Evolutionary conservation across 495 filamentous ascomycete genomes (phyloP), one percentile per base, ranked within the genome.

Genomic region (Amorphotheca resinae): DNA sequence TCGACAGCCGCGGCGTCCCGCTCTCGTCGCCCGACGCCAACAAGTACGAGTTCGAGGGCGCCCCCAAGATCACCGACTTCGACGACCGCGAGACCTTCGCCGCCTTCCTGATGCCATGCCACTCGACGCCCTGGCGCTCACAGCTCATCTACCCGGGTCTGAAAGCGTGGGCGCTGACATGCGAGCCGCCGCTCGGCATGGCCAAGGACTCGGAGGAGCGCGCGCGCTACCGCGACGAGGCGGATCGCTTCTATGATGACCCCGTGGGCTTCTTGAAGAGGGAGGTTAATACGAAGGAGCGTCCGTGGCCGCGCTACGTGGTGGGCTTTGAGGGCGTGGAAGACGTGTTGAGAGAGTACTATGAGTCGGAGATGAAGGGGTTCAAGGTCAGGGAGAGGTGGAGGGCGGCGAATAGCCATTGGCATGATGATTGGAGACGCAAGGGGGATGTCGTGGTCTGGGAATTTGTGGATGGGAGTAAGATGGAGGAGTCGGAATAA

Each of bases 51-150:
- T 8, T 9, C 15, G 34, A 9, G 20, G 34, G 34, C 15, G 17
- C 11, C 31, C 44, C 12, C 35, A 49, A 49, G 28, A 33, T 12
- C 2, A 41, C 41, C 8, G 38, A 51, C 20, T 36, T 54, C 32
- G 38, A 59, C 30, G 62, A 66, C 22, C 33, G 56, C 26, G 63
- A 70, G 26, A 77, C 80, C 22, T 86, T 84, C 28, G 80, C 77
- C 5, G 84, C 80, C 3, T 95, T 96, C 62, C 70, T 98, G n/a
- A 94, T 91, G 71, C 91, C 93, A 12, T 98, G 91, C 62, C 93
- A 98, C 66, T 83, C 82, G 50, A 95, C 88, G 7, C 89, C 91
- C n/a, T 98, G 91, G 93, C 82, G 86, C 44, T 84, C 80, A 4
- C 85, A 88, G 55, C 70, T 96, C 23, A 68, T 88, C 30, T 72